Base-by-base conservation (phyloP, 2,329 filamentous ascomycete genomes). In the Zalaria obscura region DNA sequence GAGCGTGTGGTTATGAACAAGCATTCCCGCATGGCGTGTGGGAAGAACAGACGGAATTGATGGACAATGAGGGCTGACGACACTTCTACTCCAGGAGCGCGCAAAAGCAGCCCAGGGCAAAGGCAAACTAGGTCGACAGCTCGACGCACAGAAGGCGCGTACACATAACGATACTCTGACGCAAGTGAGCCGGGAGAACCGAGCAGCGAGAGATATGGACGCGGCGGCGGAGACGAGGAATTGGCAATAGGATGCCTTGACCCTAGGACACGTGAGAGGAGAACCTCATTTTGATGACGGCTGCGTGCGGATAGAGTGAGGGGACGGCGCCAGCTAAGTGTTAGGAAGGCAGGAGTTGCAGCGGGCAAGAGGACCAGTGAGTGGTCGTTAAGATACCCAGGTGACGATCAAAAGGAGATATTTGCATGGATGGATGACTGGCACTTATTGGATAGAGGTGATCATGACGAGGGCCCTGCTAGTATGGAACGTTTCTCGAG, bases 91-190 rank as follows among this genome's bases (percentile, higher is more conserved):
- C 38, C 50, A 87, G 82, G 78, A 80, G 56, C 74, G 84, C 48
- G 78, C 77, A 18, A 75, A 78, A 50, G 72, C 74, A 29, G 57
- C 69, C 37, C 64, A 61, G 45, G 45, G 44, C 25, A 76, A 76
- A 52, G 78, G 83, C 10, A 88, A 86, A 56, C 68, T 93, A 8
- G 73, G 73, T 29, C 64, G 69, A 28, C 78, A 87, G 55, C 67
- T 94, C 9, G 73, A 79, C 41, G 78, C 78, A 31, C 83, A 93
- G 63, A 83, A 82, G 64, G 78, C 75, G 51, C 76, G 84, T 64
- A 86, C 81, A 5, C 72, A 77, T 40, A 69, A 65, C 27, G 76
- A 80, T 45, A 78, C 77, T 1, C 65, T 93, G 38, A 76, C 78
- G 47, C 72, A 82, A 48, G 73, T 69, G 3, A 86, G 83, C 55